Evolutionary conservation across 2,329 filamentous ascomycete genomes (phyloP), one percentile per base, ranked within the genome.

Genomic region (Lecanosticta acicola): DNA sequence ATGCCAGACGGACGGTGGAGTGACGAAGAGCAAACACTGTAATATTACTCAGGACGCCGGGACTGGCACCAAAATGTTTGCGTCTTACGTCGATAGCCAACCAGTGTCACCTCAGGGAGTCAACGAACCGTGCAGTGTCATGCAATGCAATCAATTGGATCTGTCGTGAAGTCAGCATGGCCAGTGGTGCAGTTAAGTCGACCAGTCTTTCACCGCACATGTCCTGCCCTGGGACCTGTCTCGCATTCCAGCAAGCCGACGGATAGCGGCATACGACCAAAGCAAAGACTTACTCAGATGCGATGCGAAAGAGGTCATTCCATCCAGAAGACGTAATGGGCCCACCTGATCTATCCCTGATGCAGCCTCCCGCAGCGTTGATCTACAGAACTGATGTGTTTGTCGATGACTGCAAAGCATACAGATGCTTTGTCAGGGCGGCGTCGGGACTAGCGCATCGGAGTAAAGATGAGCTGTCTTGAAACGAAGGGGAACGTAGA

Each of bases 21-120:
- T 39, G 41, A 26, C 20, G 34, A 38, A 21, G 13, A 55, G 53
- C 53, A 55, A 55, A 55, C 53, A 53, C 38, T 41, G 41, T 36
- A 38, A 41, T 46, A 44, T 29, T 29, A 29, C 24, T 29, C 24
- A 29, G 24, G 24, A 29, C 7, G 24, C 24, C 24, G 5, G 24
- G 5, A 7, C 24, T 29, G 24, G 24, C 24, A 29, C 7, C 24
- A 11, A 39, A 39, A 39, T 39, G 37, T 39, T 39, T 39, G 37
- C 37, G 17, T 39, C n/a, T 7, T 11, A 29, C 24, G 11, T 7
- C 24, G 11, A 29, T 5, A 29, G 24, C 24, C 24, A 29, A 29
- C 11, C 11, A 29, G 11, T 5, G 24, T 29, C 24, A 11, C 24
- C 7, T 11, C 24, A 29, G 11, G 7, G 7, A 29, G 24, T 29